Evolutionary conservation across 1,284 basidiomycete genomes (phyloP), one percentile per base, ranked within the genome.

Genomic region (Boletus smithii): DNA sequence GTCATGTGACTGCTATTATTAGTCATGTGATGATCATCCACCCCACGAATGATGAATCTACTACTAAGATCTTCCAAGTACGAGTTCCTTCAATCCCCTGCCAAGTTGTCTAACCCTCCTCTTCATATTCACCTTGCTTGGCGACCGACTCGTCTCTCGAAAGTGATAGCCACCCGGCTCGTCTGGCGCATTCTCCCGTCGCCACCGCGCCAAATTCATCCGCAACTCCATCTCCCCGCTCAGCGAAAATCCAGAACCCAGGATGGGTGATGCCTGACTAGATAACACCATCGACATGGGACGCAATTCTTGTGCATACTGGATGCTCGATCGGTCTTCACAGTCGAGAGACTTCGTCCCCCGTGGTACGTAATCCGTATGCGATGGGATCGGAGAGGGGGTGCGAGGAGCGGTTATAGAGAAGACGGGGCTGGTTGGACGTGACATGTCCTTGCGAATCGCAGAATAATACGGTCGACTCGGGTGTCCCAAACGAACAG

Each of bases 401-500:
- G 57, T 63, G 52, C 52, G 59, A 49, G 50, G 58, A 52, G 51
- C 23, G 10, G 44, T 37, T 33, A 60, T 38, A 42, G 60, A 59
- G 17, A 62, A 55, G 42, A 55, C 58, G 2, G 69, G 66, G 16
- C 65, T 68, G 8, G 58, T 63, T 16, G 74, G 72, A 17, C 69
- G 69, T 33, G 73, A 69, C 73, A 77, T 78, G 55, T 78, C 73
- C 58, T 75, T 76, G 43, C 81, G 76, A 44, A 84, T 84, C 40
- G 76, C 82, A 22, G 76, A 75, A 60, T 83, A 83, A 49, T 81
- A 77, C 8, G 80, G 80, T n/a, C 80, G 71, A 46, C 59, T 72
- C 8, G 79, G 76, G 49, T 75, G 74, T 3, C 79, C 79, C 26
- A 81, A 66, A 11, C 73, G 74, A 17, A 74, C 65, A 29, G 62